A percentile compares a stretch with the other conserved stretches of the same genome.
Evolutionary conservation across 805 yeast species (phyloP).

Genomic region (Isabelozyma rhagii): DNA sequence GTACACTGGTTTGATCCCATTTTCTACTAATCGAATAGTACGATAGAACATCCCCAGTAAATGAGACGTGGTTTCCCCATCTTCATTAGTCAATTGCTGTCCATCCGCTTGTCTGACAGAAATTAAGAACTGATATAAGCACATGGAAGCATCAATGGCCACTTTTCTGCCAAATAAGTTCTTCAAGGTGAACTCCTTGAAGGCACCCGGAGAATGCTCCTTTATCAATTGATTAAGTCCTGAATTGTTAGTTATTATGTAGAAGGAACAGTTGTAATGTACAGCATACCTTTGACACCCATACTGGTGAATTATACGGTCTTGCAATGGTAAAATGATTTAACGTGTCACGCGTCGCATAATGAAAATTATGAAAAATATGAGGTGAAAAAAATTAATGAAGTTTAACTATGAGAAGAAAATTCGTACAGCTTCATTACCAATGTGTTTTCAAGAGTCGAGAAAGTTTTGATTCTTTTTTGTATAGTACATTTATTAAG

Average conservation of each 20-base stretch:
- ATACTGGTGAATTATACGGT: conserved; percentile 5
- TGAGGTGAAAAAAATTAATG: too few species aligned
- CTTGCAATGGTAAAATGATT: background rate
- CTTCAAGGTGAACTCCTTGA: conserved; percentile 76
- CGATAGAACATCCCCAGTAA: conserved; percentile 95
- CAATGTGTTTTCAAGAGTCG: too few species aligned
- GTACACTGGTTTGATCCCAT: conserved; percentile 94
- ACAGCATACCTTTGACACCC: conserved; percentile 28
- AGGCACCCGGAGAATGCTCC: conserved; percentile 86
- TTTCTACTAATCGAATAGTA: conserved; percentile 82
- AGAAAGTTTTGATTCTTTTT: background rate
- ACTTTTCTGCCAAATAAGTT: conserved; percentile 89
- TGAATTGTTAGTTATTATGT: conserved; percentile 17
- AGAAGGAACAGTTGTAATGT: too few species aligned
- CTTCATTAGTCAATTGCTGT: conserved; percentile 80
- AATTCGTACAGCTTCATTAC: too few species aligned
- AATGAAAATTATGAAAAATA: background rate
- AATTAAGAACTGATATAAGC: conserved; percentile 89
- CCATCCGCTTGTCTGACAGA: conserved; percentile 98
- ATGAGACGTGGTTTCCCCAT: conserved; percentile 91
- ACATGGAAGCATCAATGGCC: conserved; percentile 98
- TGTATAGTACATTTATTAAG: background rate
- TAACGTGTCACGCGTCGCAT: background rate
- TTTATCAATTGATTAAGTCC: conserved; percentile 84
- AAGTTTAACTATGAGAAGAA: too few species aligned